Evolutionary conservation across 352 stramenopile genomes (phyloP), one percentile per base, ranked within the genome.

Genomic region (Globisporangium canariense): DNA sequence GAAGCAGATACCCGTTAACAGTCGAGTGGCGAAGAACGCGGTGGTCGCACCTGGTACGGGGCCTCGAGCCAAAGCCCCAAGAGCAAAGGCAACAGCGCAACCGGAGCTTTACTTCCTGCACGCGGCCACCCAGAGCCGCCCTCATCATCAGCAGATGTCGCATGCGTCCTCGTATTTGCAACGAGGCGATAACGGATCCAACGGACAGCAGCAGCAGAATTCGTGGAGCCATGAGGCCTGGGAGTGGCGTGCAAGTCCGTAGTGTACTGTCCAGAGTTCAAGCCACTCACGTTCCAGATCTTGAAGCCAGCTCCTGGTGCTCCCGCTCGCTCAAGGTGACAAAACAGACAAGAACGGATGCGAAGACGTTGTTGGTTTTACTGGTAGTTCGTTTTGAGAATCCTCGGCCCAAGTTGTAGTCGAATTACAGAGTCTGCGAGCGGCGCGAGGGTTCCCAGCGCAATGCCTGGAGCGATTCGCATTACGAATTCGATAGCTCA

Each of bases 91-190:
- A 40, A 25, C 55, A n/a, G 32, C 38, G 20, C 63, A 69, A n/a
- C 46, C 66, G 13, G 51, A 67, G 2, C 79, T 77, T 50, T 90
- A 86, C 70, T 92, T 90, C 58, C 60, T 92, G 32, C 81, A 92
- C 71, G 67, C 73, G 52, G 18, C 52, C 18, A 58, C 52, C 13
- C 61, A 66, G 16, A 40, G 57, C 5, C 49, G 59, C 14, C 53
- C 50, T 20, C 60, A 60, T 16, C 40, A 62, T 28, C 25, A 28
- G 30, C 22, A 28, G 13, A 20, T 18, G n/a, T 56, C 41, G 10
- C 25, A 28, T 1, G 2, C 25, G 25, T 49, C 50, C 45, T 57
- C 55, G 54, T 66, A 40, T 25, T 57, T 60, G 20, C 20, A 50
- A 36, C 11, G 30, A 10, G 1, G 22, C 32, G 30, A 22, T 36